phyloP scores from a whole-genome alignment of 2,329 filamentous ascomycete genomes.

The Fonsecaea nubica region DNA sequence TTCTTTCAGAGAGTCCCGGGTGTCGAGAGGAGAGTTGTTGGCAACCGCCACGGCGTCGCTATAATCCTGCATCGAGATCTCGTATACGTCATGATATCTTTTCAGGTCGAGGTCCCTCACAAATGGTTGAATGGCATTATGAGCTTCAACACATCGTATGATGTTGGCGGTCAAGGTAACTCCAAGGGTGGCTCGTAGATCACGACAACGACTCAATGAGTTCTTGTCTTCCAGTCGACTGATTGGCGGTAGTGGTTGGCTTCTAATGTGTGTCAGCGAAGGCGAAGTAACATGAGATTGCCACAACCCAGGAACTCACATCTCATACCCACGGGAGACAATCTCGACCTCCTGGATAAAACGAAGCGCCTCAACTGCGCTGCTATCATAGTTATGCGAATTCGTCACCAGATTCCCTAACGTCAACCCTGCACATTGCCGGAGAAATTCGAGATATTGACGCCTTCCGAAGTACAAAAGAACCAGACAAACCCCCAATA shows the following conservation, averaged over 20 bases:
- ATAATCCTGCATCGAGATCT: conserved; percentile 75
- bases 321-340: conserved; percentile 85
- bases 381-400: conserved; percentile 81
- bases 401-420: conserved; percentile 72
- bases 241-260: conserved; percentile 87
- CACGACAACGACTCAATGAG: conserved; percentile 77
- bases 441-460: conserved; percentile 80
- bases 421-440: conserved; percentile 74
- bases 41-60: conserved; percentile 72
- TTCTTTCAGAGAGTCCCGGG: conserved; percentile 76
- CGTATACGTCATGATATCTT: conserved; percentile 90
- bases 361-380: conserved; percentile 75
- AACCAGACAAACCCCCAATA: conserved; percentile 23
- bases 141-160: conserved; percentile 73
- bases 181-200: conserved; percentile 77
- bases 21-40: conserved; percentile 71
- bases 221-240: conserved; percentile 85
- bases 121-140: conserved; percentile 71
- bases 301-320: conserved; percentile 47
- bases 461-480: conserved; percentile 66
- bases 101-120: conserved; percentile 82
- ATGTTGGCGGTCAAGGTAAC: conserved; percentile 73
- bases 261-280: conserved; percentile 59
- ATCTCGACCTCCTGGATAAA: conserved; percentile 95
- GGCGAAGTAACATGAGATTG: no score